Percentiles rank a stretch among this genome's conserved stretches.
These are phyloP conservation scores for Stylosanthes scabra DNA, from an alignment of 331 rosid genomes.

Conservation along the genomic window DNA sequence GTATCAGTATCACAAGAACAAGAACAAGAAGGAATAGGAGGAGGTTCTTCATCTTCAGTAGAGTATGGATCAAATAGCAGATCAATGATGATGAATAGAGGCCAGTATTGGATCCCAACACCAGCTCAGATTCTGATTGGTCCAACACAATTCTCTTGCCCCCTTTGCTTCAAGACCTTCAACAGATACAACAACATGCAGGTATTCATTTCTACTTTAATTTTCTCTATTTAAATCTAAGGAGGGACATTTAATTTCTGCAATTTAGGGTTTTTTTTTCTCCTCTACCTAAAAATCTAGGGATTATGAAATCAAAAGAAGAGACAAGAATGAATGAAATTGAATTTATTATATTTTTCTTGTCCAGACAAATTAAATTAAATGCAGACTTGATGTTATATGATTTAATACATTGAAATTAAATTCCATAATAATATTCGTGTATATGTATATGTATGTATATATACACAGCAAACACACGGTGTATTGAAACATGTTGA, in stretches of 20 bases:
- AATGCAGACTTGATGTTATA: no score
- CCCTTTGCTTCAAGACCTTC: constrained; percentile 92
- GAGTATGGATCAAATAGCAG: constrained; percentile 42
- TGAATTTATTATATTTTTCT: constrained; percentile 14
- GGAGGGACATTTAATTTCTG: no score
- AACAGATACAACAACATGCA: constrained; percentile 95
- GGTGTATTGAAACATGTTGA: constrained; percentile 41
- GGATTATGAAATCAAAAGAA: constrained; percentile 33
- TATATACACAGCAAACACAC: no score
- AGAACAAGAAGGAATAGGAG: constrained; percentile 49
- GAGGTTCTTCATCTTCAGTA: constrained; percentile 31
- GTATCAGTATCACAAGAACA: neutral
- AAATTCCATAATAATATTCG: no score
- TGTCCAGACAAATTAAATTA: constrained; percentile 6
- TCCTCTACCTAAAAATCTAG: no score
- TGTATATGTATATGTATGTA: no score
- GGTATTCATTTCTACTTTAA: no score
- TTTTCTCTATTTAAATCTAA: no score
- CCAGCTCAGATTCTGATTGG: constrained; percentile 87
- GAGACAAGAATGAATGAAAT: constrained; percentile 12
- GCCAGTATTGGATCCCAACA: constrained; percentile 93
- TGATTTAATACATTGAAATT: no score
- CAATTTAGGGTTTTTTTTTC: no score
- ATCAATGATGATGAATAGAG: constrained; percentile 51
- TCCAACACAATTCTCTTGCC: constrained; percentile 89